phyloP scores from a whole-genome alignment of 371 early-diverging fungal genomes.

The Mortierella sp. region DNA sequence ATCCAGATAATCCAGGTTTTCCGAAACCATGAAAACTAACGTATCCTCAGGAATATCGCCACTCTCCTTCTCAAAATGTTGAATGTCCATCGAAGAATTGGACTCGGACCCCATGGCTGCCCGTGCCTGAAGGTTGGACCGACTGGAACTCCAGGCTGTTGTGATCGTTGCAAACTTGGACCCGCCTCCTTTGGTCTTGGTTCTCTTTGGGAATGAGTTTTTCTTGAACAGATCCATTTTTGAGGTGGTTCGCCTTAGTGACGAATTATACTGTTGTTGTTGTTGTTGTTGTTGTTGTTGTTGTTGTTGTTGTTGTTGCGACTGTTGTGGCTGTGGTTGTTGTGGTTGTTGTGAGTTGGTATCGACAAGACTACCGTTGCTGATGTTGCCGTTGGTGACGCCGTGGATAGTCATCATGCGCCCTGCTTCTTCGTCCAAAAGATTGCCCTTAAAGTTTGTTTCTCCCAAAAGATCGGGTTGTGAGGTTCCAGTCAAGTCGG shows the following conservation, averaged over 20 bases:
- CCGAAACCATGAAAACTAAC: constrained; percentile 38
- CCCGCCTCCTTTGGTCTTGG: constrained; percentile 15
- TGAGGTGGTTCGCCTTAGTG: constrained; percentile 32
- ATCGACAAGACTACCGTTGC: no score
- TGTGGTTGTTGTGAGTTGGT: not conserved
- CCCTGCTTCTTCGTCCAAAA: not conserved
- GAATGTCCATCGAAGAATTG: constrained; percentile 31
- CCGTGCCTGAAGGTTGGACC: constrained; percentile 22
- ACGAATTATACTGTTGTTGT: constrained; percentile 10
- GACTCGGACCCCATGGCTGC: constrained; percentile 27
- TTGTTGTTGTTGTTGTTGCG: constrained; percentile 7
- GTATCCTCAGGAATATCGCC: not conserved
- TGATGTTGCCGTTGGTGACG: no score
- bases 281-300: constrained; percentile 9
- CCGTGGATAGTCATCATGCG: no score
- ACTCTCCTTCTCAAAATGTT: constrained; percentile 21
- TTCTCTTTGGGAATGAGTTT: constrained; percentile 22
- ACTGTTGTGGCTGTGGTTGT: constrained; percentile 6
- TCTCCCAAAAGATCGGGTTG: constrained; percentile 23
- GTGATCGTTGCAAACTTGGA: constrained; percentile 49
- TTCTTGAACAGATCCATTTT: constrained; percentile 48
- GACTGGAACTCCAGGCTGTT: constrained; percentile 37
- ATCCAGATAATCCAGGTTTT: constrained; percentile 24
- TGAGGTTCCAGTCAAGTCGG: constrained; percentile 13
- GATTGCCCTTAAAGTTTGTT: not conserved